These are phyloP conservation scores for Picochlorum sp. DNA, from an alignment of 139 green algal genomes.

Conservation along the genomic window DNA sequence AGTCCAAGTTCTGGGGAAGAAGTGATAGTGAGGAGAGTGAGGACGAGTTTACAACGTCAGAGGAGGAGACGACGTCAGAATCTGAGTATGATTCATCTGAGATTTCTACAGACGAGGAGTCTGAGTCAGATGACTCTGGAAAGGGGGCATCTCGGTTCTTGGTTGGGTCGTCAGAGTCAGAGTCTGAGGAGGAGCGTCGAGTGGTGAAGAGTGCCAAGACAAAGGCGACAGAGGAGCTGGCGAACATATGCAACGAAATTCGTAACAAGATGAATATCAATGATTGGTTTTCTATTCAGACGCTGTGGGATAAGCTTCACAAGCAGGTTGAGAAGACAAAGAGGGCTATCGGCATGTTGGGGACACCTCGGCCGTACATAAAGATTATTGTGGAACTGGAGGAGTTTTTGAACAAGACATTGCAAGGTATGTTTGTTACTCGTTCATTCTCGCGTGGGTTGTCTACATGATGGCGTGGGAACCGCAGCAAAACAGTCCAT, in stretches of 20 bases:
- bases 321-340: conserved; percentile 89
- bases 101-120: conserved; percentile 21
- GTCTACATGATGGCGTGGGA: background rate
- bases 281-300: conserved; percentile 89
- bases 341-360: conserved; percentile 36
- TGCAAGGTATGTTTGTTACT: conserved; percentile 43
- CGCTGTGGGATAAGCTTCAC: conserved; percentile 95
- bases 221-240: conserved; percentile 79
- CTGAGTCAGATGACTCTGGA: conserved; percentile 26
- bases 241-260: conserved; percentile 75
- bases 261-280: conserved; percentile 98
- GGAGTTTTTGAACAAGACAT: conserved; percentile 73
- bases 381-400: conserved; percentile 84
- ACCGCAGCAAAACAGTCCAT: background rate
- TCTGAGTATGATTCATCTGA: conserved; percentile 24
- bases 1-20: conserved; percentile 65
- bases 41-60: conserved; percentile 22
- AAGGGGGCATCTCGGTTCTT: conserved; percentile 55
- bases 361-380: conserved; percentile 74
- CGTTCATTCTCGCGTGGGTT: background rate
- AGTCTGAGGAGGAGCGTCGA: conserved; percentile 69
- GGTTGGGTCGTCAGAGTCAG: conserved; percentile 59
- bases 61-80: conserved; percentile 21
- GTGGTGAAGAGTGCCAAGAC: conserved; percentile 79
- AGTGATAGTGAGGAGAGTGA: conserved; percentile 51